phyloP scores from a whole-genome alignment of 2,329 filamentous ascomycete genomes.

The Biscogniauxia marginata region DNA sequence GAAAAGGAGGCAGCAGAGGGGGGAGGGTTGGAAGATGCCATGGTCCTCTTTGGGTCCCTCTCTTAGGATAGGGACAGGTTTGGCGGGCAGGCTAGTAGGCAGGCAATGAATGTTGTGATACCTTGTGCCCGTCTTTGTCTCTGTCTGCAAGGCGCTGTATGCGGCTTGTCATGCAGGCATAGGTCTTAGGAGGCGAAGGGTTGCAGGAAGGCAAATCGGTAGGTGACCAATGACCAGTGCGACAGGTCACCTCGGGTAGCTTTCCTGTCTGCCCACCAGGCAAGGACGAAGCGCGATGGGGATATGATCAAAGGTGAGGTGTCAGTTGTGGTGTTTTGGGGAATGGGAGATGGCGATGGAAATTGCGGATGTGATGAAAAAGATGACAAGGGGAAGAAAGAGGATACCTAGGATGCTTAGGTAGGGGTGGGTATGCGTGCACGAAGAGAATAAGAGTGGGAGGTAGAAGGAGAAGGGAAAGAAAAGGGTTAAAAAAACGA shows the following conservation, averaged over 20 bases:
- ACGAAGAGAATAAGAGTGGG: not conserved
- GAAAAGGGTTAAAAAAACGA: not conserved
- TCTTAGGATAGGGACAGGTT: not conserved
- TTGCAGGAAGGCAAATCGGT: not conserved
- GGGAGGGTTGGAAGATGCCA: constrained; percentile 5
- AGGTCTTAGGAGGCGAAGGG: not conserved
- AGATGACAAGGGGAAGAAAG: not conserved
- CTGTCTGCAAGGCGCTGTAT: constrained; percentile 3
- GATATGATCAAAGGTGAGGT: not conserved
- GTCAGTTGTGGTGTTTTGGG: not conserved
- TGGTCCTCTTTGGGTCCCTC: not conserved
- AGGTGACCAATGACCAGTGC: not conserved
- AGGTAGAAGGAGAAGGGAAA: too few relatives aligned
- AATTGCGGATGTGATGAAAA: not conserved
- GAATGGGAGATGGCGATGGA: not conserved
- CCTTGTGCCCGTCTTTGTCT: not conserved
- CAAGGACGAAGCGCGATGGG: not conserved
- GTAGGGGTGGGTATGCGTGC: not conserved
- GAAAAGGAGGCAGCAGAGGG: not conserved
- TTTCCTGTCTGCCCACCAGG: not conserved
- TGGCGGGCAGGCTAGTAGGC: not conserved
- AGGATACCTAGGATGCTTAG: not conserved
- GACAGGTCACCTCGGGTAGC: not conserved
- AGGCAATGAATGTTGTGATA: constrained; percentile 1
- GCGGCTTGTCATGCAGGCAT: not conserved